These are phyloP conservation scores for slime mould (Dictyostelium discoideum) DNA, from an alignment of 78 protist genomes.

Conservation along the genomic window DNA sequence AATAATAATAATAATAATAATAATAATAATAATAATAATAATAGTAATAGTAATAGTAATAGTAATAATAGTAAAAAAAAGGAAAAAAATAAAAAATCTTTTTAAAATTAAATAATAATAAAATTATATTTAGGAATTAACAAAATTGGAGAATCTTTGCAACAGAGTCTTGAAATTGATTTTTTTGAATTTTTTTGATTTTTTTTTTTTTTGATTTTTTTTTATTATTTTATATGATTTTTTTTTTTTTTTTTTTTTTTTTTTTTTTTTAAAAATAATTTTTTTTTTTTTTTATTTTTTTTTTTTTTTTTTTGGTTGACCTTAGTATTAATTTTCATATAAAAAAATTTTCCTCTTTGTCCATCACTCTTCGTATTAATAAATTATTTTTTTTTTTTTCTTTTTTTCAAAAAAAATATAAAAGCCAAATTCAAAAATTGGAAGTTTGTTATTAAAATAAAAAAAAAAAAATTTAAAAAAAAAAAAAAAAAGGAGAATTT, in stretches of 20 bases:
- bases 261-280: too few relatives aligned
- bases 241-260: background rate
- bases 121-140: too few relatives aligned
- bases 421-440: background rate
- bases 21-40: too few relatives aligned
- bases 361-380: background rate
- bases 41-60: too few relatives aligned
- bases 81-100: too few relatives aligned
- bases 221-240: background rate
- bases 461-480: too few relatives aligned
- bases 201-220: background rate
- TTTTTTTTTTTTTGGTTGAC: background rate
- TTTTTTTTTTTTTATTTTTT: background rate
- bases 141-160: background rate
- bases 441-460: background rate
- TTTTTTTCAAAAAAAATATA: background rate
- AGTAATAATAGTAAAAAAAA: too few relatives aligned
- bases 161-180: background rate
- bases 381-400: background rate
- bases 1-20: too few relatives aligned
- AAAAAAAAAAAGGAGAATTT: too few relatives aligned
- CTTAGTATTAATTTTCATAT: background rate
- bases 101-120: background rate
- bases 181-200: background rate
- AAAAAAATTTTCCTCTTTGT: background rate